phyloP scores from a whole-genome alignment of 2,329 filamentous ascomycete species.

The Aspergillus fumigatus region DNA sequence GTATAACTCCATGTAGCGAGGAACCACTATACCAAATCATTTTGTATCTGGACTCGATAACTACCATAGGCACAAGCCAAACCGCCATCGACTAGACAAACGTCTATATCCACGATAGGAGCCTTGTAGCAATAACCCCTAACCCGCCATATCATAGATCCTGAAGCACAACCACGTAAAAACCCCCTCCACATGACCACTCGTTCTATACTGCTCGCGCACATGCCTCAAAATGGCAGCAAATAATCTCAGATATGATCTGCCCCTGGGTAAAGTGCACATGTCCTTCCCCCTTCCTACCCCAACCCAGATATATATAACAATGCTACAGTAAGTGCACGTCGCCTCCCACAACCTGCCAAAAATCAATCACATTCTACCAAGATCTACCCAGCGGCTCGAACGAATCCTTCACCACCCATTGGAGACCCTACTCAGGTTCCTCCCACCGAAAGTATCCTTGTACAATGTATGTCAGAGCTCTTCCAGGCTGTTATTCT shows the following conservation, averaged over 20 bases:
- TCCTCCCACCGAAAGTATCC: slow-evolving; percentile 8
- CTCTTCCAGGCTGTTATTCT: slow-evolving; percentile 15
- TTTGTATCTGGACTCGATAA: no score
- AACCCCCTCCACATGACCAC: neutral
- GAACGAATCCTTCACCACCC: slow-evolving; percentile 6
- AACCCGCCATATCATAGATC: neutral
- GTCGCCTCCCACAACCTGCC: slow-evolving; percentile 9
- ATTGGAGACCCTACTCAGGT: slow-evolving; percentile 14
- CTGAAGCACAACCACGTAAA: neutral
- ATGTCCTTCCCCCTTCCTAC: no score
- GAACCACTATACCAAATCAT: neutral
- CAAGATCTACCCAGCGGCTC: slow-evolving; percentile 14
- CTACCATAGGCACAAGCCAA: no score
- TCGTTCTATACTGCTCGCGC: no score
- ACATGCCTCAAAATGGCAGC: neutral
- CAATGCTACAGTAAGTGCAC: slow-evolving; percentile 3
- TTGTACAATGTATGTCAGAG: slow-evolving; percentile 12
- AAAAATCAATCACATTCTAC: slow-evolving; percentile 12
- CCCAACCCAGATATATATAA: neutral
- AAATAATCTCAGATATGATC: neutral
- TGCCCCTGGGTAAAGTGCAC: neutral
- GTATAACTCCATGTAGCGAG: no score
- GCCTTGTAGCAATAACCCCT: no score
- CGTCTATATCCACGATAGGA: no score
- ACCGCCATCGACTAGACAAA: no score